These are phyloP conservation scores for Mercurialis annua DNA, from an alignment of 345 rosid species.

Conservation along the genomic window DNA sequence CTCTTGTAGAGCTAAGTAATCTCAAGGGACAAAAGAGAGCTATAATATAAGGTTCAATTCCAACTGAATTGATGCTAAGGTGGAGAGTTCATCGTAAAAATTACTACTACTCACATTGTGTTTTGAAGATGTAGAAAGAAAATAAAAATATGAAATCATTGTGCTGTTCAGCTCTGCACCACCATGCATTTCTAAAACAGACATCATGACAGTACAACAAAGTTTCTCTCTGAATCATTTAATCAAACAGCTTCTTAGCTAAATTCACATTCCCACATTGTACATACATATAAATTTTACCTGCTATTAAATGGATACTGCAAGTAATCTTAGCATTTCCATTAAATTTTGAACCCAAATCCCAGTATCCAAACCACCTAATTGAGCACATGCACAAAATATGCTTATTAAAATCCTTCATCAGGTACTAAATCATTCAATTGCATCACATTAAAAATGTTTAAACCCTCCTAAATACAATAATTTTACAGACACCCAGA, in stretches of 20 bases:
- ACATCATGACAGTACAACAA: conserved; percentile 41
- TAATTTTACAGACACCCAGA: conserved; percentile 32
- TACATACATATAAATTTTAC: conserved; percentile 38
- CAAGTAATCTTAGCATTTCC: conserved; percentile 12
- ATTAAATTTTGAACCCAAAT: conserved; percentile 37
- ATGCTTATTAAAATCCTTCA: conserved; percentile 34
- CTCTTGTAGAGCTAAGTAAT: too few species aligned
- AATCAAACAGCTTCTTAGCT: conserved; percentile 32
- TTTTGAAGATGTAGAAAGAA: too few species aligned
- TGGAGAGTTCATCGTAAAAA: too few species aligned
- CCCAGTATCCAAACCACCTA: conserved; percentile 37
- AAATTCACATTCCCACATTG: conserved; percentile 35
- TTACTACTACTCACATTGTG: too few species aligned
- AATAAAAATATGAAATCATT: too few species aligned
- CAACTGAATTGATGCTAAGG: too few species aligned
- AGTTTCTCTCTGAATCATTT: conserved; percentile 30
- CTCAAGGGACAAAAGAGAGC: too few species aligned
- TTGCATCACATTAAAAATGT: conserved; percentile 38
- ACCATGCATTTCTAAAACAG: conserved; percentile 40
- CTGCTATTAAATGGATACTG: conserved; percentile 24
- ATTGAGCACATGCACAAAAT: conserved; percentile 36
- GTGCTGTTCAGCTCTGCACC: too few species aligned
- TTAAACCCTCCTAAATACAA: conserved; percentile 47
- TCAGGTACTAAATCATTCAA: conserved; percentile 24
- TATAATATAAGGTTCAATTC: too few species aligned